Percentiles rank a stretch among this genome's conserved stretches.
These are phyloP conservation scores for Phlebiopsis gigantea DNA, from an alignment of 768 basidiomycete species.

Conservation along the genomic window DNA sequence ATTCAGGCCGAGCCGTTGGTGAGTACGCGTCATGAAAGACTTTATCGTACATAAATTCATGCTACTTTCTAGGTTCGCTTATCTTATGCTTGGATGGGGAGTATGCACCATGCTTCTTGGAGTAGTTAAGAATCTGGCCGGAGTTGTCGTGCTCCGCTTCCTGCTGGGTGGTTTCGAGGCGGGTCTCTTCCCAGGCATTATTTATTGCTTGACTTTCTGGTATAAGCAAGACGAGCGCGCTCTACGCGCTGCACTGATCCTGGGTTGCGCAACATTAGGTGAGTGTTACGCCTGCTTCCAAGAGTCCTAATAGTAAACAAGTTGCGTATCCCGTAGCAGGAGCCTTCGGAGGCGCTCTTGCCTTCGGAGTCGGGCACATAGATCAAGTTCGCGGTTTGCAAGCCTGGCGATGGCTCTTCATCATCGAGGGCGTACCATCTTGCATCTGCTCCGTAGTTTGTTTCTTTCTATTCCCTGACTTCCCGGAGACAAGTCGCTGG, in stretches of 20 bases:
- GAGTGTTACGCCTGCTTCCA: conserved; percentile 7
- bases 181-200: conserved; percentile 68
- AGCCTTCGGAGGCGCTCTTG: conserved; percentile 28
- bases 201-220: conserved; percentile 41
- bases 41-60: conserved; percentile 35
- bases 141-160: conserved; percentile 53
- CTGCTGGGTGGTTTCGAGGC: conserved; percentile 65
- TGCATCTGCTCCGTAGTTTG: conserved; percentile 49
- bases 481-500: conserved; percentile 52
- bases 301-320: too few species aligned
- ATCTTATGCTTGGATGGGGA: conserved; percentile 37
- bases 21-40: not conserved
- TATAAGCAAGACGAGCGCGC: conserved; percentile 24
- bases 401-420: conserved; percentile 34
- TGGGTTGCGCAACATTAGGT: conserved; percentile 20
- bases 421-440: conserved; percentile 61
- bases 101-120: conserved; percentile 30
- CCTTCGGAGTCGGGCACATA: conserved; percentile 32
- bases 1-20: conserved; percentile 28
- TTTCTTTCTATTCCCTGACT: conserved; percentile 54
- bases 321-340: conserved; percentile 3
- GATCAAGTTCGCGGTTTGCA: conserved; percentile 20
- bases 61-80: conserved; percentile 21
- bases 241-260: conserved; percentile 20
- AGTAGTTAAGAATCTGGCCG: conserved; percentile 41